Evolutionary conservation across 768 basidiomycete genomes (phyloP), one percentile per base, ranked within the genome.

Genomic region (Tephrocybe sp.): DNA sequence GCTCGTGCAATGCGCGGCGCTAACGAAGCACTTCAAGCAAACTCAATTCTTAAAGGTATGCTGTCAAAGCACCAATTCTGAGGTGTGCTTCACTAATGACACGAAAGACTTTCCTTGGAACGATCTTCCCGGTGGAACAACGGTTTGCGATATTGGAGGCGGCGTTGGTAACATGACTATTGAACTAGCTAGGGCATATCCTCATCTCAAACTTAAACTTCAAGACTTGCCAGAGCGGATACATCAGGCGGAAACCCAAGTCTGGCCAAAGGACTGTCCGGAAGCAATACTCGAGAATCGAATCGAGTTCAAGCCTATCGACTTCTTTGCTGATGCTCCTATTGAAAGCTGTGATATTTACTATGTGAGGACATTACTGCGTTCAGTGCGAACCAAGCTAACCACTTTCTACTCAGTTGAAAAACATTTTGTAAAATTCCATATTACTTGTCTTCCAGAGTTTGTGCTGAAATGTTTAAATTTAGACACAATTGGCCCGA

Each of bases 401-500:
- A 6, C 25, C 6, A 34, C 22, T 13, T 18, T 38, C 27, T 19
- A 27, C 38, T 8, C 43, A 74, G 72, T 26, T 75, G 44, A 64
- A 68, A 15, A 62, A 69, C 21, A 62, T 73, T 45, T 40, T 74
- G 71, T 73, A 50, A 34, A 67, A 49, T 11, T 15, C 35, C 7
- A 27, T 24, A 18, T 18, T n/a, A 27, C 26, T 27, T 39, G 11
- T 39, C 13, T 16, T 35, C 18, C 3, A 31, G 28, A 19, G 16
- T 46, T 21, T 25, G 45, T 18, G 45, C 41, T 7, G 6, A 18
- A 42, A 18, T 22, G 21, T 18, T 35, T 45, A 7, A 28, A 12
- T 21, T 21, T 39, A 76, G 73, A 12, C 76, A 75, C 44, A 67
- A 76, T 45, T 78, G 76, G 76, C 66, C 69, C 0, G 63, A 72